Evolutionary conservation across 495 filamentous ascomycete genomes (phyloP), one percentile per base, ranked within the genome.

Genomic region (Letharia lupina): DNA sequence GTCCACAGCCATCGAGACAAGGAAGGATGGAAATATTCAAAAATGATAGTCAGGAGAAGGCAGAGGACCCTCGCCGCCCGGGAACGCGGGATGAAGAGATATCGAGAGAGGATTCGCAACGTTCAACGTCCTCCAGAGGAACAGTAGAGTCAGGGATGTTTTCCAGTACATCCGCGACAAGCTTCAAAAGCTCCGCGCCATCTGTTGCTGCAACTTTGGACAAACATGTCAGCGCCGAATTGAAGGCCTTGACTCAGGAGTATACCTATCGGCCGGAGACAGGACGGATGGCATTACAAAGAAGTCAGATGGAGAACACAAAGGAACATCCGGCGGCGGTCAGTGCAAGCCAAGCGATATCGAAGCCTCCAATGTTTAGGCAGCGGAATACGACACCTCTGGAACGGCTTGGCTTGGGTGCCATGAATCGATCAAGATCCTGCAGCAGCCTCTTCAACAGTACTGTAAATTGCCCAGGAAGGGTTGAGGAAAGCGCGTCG

Each of bases 161-260:
- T 3, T 47, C 15, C 11, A 54, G 40, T 18, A 67, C 67, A 42
- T 40, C 23, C n/a, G 57, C 45, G 37, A 61, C 61, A 6, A 67
- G 48, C 18, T 28, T 52, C 31, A 47, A 20, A 18, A 65, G 54
- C 35, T 60, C 64, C 9, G 40, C 35, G 39, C 50, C 64, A 31
- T 54, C 52, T 7, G 50, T 58, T 23, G 59, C 67, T 62, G 20
- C 96, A 78, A 76, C 94, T 95, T 52, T 84, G 84, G 70, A 97
- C 87, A 54, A 92, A 91, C 83, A 96, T 86, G 76, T 96, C 91
- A 70, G 94, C 88, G 73, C 90, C 91, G 68, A 72, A 31, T 67
- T 58, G 68, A 72, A 28, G 70, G 71, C 59, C 37, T 71, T 37
- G 74, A 78, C 61, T 39, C 60, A 65, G 58, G 54, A 44, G 41